Percentiles rank a stretch among this genome's conserved stretches.
These are phyloP conservation scores for Pseudogymnoascus sp. DNA, from an alignment of 2,329 filamentous ascomycete species.

Conservation along the genomic window DNA sequence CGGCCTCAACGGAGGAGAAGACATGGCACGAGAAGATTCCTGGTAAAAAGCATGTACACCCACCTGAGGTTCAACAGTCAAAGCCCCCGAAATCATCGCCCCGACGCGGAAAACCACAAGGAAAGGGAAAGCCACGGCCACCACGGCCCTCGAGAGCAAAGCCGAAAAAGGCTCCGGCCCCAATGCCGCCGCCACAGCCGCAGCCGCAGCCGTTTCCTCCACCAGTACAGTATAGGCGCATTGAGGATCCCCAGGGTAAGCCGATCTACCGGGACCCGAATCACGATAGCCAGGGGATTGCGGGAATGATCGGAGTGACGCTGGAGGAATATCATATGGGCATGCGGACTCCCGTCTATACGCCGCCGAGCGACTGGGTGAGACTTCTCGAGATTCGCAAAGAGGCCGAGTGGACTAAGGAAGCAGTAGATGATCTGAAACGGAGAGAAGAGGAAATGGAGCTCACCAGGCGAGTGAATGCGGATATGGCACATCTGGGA, in stretches of 20 bases:
- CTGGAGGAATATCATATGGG: background rate
- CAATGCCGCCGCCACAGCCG: background rate
- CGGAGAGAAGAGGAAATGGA: background rate
- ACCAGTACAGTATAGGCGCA: background rate
- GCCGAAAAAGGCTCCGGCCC: background rate
- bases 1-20: background rate
- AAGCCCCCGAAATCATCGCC: background rate
- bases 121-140: background rate
- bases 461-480: background rate
- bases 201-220: no score
- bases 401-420: background rate
- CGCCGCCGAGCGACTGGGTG: background rate
- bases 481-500: background rate
- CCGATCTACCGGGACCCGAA: background rate
- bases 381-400: background rate
- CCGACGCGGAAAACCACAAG: background rate
- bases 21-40: background rate
- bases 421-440: background rate
- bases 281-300: background rate
- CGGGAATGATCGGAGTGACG: background rate
- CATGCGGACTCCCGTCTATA: background rate
- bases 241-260: background rate
- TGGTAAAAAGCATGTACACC: background rate
- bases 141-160: background rate
- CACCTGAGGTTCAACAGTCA: background rate